A percentile compares a stretch with the other conserved stretches of the same genome.
Conservation (phyloP, 2,329 filamentous ascomycete species). For the Neospermospora avenae region DNA sequence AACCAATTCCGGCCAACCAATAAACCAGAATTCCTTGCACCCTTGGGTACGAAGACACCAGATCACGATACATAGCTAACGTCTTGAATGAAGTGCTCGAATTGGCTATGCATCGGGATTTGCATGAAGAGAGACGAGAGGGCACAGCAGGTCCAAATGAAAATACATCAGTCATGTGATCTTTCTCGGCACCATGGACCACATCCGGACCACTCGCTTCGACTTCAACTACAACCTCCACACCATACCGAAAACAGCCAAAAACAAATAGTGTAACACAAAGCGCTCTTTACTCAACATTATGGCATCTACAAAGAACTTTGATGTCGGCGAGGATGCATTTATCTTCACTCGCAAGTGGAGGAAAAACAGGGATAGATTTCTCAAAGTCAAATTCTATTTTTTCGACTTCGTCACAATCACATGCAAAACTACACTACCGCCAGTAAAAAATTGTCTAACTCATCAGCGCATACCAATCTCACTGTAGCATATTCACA, state of each 20-base stretch:
- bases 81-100: neutral
- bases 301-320: neutral
- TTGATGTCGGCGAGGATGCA: neutral
- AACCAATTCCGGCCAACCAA: slow-evolving; percentile 1
- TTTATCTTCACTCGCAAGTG: neutral
- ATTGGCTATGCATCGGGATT: no score
- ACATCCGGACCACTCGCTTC: neutral
- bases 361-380: neutral
- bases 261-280: neutral
- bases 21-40: neutral
- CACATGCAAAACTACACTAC: neutral
- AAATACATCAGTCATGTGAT: neutral
- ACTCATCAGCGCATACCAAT: neutral
- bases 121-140: neutral
- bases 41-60: neutral
- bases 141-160: neutral
- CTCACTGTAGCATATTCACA: neutral
- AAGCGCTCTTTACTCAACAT: neutral
- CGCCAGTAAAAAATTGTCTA: neutral
- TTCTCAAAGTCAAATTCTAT: neutral
- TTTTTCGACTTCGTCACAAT: no score
- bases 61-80: neutral
- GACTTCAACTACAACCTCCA: neutral
- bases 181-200: neutral
- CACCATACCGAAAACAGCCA: neutral